Conservation (phyloP, 441 rosid genomes). For the Adansonia gregorii region DNA sequence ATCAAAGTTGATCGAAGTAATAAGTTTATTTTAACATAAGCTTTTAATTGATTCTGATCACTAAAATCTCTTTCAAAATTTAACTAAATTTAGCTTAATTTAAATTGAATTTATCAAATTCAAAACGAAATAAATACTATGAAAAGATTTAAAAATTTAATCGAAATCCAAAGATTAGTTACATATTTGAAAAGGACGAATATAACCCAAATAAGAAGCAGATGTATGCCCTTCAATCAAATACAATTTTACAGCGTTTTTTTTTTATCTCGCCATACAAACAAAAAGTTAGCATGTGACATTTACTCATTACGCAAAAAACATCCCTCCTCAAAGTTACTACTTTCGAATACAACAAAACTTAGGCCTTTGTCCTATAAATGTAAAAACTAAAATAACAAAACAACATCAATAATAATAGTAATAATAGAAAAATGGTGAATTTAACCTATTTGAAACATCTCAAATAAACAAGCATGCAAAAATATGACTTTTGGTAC, state of each 20-base stretch:
- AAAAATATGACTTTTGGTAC: background rate
- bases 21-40: too few relatives aligned
- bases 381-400: background rate
- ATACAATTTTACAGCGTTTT: background rate
- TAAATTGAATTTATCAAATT: too few relatives aligned
- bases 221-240: background rate
- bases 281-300: background rate
- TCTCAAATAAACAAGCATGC: constrained; percentile 13
- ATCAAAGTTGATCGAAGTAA: too few relatives aligned
- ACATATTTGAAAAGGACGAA: background rate
- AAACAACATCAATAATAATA: background rate
- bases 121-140: too few relatives aligned
- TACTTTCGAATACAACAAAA: constrained; percentile 19
- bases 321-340: background rate
- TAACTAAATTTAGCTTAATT: too few relatives aligned
- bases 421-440: background rate
- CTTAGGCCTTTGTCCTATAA: constrained; percentile 1
- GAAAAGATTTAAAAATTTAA: too few relatives aligned
- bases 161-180: background rate
- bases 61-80: too few relatives aligned
- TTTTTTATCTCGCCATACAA: background rate
- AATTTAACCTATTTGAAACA: background rate
- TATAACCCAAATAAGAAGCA: background rate
- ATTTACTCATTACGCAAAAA: constrained; percentile 3
- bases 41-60: too few relatives aligned